Base-by-base conservation (phyloP, 2,329 filamentous ascomycete genomes). In the Aureobasidium sp. region DNA sequence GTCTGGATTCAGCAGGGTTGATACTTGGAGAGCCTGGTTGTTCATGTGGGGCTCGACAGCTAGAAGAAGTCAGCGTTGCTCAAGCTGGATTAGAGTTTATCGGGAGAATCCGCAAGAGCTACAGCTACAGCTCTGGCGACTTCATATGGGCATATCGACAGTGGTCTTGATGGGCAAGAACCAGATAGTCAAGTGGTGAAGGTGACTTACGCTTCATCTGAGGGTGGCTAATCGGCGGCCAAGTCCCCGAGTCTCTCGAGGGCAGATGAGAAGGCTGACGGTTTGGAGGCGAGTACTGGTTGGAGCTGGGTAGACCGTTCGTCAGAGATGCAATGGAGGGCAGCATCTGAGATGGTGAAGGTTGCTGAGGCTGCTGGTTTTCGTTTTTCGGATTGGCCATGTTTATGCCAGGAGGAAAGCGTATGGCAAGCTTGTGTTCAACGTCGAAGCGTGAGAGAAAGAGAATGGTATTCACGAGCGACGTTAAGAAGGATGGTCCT, bases 1-100 rank as follows among this genome's bases (percentile, higher is more conserved):
- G 63, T 80, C 79, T 8, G 77, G 75, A 57, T 81, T 81, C 63
- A 81, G 72, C 22, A 81, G 74, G 1, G 78, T 80, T 48, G 78
- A 76, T 14, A 81, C 72, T 62, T 80, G 78, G n/a, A 80, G 70
- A 42, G 76, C 67, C 70, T 65, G 78, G 70, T 65, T 74, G 74
- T 64, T 62, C 48, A 63, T 41, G 22, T 56, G 49, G 7, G 53
- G 31, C 52, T 58, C 58, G 25, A 52, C 41, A 14, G 62, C 27
- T 62, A 14, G 5, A 12, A 57, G 22, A 11, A 51, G 20, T 55
- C 15, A 55, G 51, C 27, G 12, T 31, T 55, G 37, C 25, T 29
- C 51, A n/a, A 9, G n/a, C 22, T 12, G 41, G 17, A 8, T 55
- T 14, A 29, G 29, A 20, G 41, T 31, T 34, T 36, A 25, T 14